Percentiles rank a stretch among this genome's conserved stretches.
phyloP scores from a whole-genome alignment of 2,329 filamentous ascomycete genomes.

The Daldinia eschscholtzii region DNA sequence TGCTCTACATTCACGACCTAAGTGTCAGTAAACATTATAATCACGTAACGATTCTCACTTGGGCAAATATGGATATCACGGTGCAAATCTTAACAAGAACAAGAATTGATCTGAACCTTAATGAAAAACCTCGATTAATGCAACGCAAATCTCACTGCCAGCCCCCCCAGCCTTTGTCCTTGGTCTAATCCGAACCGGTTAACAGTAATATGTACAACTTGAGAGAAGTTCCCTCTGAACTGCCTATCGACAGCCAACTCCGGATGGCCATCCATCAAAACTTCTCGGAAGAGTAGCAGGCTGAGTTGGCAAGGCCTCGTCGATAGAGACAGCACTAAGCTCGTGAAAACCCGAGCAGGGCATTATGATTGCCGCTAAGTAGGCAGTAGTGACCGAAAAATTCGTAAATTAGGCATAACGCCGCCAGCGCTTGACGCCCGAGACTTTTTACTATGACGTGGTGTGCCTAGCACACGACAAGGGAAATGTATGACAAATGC shows the following conservation, averaged over 20 bases:
- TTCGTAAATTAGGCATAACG: conserved; percentile 37
- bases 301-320: conserved; percentile 6
- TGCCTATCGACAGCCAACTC: conserved; percentile 22
- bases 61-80: not conserved
- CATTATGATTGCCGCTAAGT: conserved; percentile 9
- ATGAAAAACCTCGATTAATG: conserved; percentile 39
- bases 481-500: conserved; percentile 33
- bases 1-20: not conserved
- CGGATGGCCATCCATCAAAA: conserved; percentile 14
- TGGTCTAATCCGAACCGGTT: conserved; percentile 43
- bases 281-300: conserved; percentile 25
- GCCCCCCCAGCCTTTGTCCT: conserved; percentile 34
- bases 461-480: conserved; percentile 37
- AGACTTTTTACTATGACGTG: conserved; percentile 38
- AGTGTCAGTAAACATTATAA: conserved; percentile 6
- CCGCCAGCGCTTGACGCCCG: conserved; percentile 41
- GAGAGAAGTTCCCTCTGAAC: conserved; percentile 28
- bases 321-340: conserved; percentile 3
- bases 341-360: conserved; percentile 15
- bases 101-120: conserved; percentile 6
- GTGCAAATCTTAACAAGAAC: not conserved
- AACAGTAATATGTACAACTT: conserved; percentile 49
- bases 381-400: conserved; percentile 9
- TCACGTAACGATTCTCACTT: not conserved
- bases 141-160: conserved; percentile 46